phyloP scores from a whole-genome alignment of 306 rosid genomes.

The Castanopsis chinensis region DNA sequence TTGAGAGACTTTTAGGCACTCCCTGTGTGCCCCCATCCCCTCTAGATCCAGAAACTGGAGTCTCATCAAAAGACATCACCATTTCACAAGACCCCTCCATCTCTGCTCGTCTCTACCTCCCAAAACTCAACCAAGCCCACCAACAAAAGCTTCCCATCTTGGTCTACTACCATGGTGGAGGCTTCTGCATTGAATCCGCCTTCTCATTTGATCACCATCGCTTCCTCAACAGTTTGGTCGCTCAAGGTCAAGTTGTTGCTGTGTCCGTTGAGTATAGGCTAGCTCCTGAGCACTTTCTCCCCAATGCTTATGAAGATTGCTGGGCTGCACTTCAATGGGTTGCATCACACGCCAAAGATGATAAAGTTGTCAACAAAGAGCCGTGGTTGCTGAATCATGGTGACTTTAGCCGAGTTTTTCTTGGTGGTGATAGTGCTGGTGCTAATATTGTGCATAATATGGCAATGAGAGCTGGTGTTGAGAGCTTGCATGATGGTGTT shows the following conservation, averaged over 20 bases:
- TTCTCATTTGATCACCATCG: slow-evolving; percentile 29
- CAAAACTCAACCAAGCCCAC: slow-evolving; percentile 4
- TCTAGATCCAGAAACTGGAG: neutral
- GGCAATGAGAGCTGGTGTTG: slow-evolving; percentile 44
- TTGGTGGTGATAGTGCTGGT: slow-evolving; percentile 57
- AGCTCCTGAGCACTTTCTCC: slow-evolving; percentile 36
- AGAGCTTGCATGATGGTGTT: slow-evolving; percentile 31
- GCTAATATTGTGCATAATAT: slow-evolving; percentile 41
- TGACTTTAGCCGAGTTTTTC: slow-evolving; percentile 22
- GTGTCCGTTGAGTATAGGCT: slow-evolving; percentile 28
- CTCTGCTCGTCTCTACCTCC: slow-evolving; percentile 31
- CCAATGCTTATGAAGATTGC: slow-evolving; percentile 37
- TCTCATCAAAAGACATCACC: slow-evolving; percentile 16
- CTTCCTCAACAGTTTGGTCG: neutral
- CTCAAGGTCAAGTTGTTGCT: slow-evolving; percentile 13
- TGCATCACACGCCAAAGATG: slow-evolving; percentile 12
- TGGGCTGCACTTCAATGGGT: slow-evolving; percentile 36
- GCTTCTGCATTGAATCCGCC: slow-evolving; percentile 37
- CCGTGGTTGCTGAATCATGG: slow-evolving; percentile 42
- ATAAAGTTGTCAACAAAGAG: slow-evolving; percentile 12
- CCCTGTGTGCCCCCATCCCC: too few species aligned
- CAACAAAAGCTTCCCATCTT: slow-evolving; percentile 35
- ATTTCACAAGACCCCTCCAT: slow-evolving; percentile 16
- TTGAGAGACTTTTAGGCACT: too few species aligned
- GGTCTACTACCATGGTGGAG: slow-evolving; percentile 39